Conservation (phyloP, 306 rosid species). For the Citrullus amarus region DNA sequence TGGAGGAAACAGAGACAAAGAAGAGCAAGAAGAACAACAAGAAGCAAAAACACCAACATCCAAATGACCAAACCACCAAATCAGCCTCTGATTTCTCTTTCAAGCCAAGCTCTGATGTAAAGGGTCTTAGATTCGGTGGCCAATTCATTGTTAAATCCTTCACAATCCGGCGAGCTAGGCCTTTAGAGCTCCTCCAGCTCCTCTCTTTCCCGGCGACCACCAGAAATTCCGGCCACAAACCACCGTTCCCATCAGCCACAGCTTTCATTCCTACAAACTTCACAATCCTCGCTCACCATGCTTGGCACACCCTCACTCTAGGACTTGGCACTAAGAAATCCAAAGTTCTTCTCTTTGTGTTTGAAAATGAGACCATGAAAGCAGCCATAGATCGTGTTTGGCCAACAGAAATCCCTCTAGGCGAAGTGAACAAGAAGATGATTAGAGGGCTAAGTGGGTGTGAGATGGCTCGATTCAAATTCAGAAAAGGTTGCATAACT, state of each 20-base stretch:
- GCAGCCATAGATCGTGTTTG: conserved; percentile 44
- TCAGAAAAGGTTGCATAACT: conserved; percentile 86
- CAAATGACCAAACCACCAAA: conserved; percentile 60
- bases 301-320: conserved; percentile 89
- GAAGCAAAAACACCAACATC: conserved; percentile 89
- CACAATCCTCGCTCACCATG: conserved; percentile 93
- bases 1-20: conserved; percentile 43
- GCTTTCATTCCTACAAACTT: conserved; percentile 87
- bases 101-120: conserved; percentile 75
- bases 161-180: conserved; percentile 72
- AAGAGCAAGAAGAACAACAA: conserved; percentile 43
- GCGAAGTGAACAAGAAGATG: conserved; percentile 73
- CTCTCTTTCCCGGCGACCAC: conserved; percentile 63
- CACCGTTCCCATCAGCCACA: conserved; percentile 72
- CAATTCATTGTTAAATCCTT: conserved; percentile 94
- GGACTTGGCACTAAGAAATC: conserved; percentile 96
- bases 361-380: conserved; percentile 58
- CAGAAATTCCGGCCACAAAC: conserved; percentile 7
- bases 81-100: conserved; percentile 74
- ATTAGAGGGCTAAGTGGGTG: conserved; percentile 55
- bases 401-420: conserved; percentile 79
- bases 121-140: conserved; percentile 87
- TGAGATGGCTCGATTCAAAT: conserved; percentile 92
- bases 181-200: conserved; percentile 57
- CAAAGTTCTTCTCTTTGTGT: conserved; percentile 68